phyloP scores from a whole-genome alignment of 306 rosid genomes.

The Delonix regia region DNA sequence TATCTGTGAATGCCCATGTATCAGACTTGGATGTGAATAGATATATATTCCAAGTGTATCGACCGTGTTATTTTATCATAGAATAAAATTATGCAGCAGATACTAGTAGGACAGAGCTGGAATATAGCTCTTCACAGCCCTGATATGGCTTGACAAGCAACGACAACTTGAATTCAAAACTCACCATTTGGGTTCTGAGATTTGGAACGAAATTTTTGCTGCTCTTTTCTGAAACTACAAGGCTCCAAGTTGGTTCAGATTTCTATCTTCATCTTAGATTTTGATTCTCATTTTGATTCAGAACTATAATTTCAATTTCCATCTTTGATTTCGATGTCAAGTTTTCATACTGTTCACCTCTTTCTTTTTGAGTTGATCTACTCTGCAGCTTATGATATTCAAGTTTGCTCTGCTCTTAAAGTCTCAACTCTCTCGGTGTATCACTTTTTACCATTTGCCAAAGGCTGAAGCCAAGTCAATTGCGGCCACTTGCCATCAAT shows the following conservation, averaged over 20 bases:
- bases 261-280: neutral
- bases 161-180: neutral
- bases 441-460: too few relatives aligned
- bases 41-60: too few relatives aligned
- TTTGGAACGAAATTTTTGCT: neutral
- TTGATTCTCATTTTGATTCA: neutral
- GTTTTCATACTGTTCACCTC: too few relatives aligned
- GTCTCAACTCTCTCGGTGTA: too few relatives aligned
- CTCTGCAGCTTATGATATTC: neutral
- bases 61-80: too few relatives aligned
- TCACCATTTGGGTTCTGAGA: neutral
- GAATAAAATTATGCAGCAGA: too few relatives aligned
- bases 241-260: neutral
- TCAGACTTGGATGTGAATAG: too few relatives aligned
- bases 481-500: neutral
- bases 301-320: neutral
- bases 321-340: neutral
- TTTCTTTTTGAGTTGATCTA: neutral
- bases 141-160: neutral
- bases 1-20: too few relatives aligned
- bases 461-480: neutral
- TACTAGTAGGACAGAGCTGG: neutral
- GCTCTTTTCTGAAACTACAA: neutral
- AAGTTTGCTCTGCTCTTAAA: neutral
- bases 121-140: neutral